Evolutionary conservation across 2,329 filamentous ascomycete species (phyloP).

Genomic region (Furcasterigmium furcatum): DNA sequence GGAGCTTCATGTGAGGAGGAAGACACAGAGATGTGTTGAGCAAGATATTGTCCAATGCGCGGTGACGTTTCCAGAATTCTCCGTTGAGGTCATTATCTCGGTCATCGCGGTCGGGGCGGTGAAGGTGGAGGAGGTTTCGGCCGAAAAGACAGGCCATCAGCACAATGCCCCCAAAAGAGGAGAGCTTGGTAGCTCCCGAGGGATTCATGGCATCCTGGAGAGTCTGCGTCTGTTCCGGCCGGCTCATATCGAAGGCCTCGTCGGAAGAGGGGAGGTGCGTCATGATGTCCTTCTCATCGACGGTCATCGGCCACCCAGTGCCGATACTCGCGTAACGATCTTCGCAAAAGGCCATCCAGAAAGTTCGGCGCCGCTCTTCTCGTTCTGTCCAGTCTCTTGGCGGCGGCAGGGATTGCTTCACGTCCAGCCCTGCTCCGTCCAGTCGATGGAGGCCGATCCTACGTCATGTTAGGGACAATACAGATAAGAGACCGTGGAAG

Average conservation of each 20-base stretch:
- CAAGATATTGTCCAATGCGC: slow-evolving; percentile 83
- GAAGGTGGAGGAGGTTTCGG: slow-evolving; percentile 84
- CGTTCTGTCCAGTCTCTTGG: slow-evolving; percentile 91
- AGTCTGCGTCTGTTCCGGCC: slow-evolving; percentile 66
- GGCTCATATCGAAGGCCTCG: slow-evolving; percentile 79
- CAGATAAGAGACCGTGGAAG: slow-evolving; percentile 75
- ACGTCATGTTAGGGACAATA: slow-evolving; percentile 41
- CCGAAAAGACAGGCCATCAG: slow-evolving; percentile 89
- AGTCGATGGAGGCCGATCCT: slow-evolving; percentile 92
- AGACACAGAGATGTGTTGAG: slow-evolving; percentile 82
- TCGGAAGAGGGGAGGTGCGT: slow-evolving; percentile 83
- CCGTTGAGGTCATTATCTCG: slow-evolving; percentile 85
- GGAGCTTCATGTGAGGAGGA: slow-evolving; percentile 77
- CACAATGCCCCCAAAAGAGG: slow-evolving; percentile 75
- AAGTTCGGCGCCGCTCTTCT: slow-evolving; percentile 87
- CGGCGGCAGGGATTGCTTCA: slow-evolving; percentile 86
- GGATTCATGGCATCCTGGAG: slow-evolving; percentile 69
- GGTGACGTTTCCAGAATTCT: slow-evolving; percentile 92
- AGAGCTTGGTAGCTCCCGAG: slow-evolving; percentile 69
- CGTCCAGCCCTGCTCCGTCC: slow-evolving; percentile 78
- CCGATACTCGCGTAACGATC: slow-evolving; percentile 95
- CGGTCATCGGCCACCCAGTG: slow-evolving; percentile 93
- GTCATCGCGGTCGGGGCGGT: slow-evolving; percentile 79
- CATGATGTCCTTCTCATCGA: slow-evolving; percentile 88
- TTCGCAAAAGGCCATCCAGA: slow-evolving; percentile 90